Evolutionary conservation across 2,329 filamentous ascomycete genomes (phyloP).

Genomic region (Cladosporium oxysporum): DNA sequence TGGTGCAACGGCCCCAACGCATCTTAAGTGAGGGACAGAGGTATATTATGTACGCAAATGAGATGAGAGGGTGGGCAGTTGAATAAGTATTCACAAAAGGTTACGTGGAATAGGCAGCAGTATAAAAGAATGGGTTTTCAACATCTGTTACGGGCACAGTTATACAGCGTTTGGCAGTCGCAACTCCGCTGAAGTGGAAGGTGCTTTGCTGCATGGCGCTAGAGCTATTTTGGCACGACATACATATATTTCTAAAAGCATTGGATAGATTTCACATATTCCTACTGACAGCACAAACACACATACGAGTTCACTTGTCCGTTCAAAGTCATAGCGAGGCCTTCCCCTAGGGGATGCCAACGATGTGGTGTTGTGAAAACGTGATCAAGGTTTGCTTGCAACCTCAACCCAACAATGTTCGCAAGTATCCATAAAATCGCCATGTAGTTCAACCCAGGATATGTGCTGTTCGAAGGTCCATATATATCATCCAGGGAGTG

Average conservation of each 20-base stretch:
- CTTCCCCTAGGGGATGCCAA: not conserved
- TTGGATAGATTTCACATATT: not conserved
- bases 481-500: conserved; percentile 2
- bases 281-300: not conserved
- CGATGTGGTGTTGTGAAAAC: not conserved
- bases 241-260: not conserved
- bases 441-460: not conserved
- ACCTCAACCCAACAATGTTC: not conserved
- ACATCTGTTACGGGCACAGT: not conserved
- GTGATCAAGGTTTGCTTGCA: not conserved
- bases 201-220: not conserved
- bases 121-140: not conserved
- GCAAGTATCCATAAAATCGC: not conserved
- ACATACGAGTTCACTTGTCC: not conserved
- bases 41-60: not conserved
- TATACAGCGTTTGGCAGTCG: conserved; percentile 1
- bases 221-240: not conserved
- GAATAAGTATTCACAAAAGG: not conserved
- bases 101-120: not conserved
- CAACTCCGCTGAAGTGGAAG: not conserved
- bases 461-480: not conserved
- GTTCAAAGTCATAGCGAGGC: not conserved
- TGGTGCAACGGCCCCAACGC: not conserved
- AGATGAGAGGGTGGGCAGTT: not conserved
- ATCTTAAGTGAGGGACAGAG: not conserved